Percentiles rank a stretch among this genome's conserved stretches.
Evolutionary conservation across 75 land plant species (phyloP).

Genomic region (Pinus albicaulis): DNA sequence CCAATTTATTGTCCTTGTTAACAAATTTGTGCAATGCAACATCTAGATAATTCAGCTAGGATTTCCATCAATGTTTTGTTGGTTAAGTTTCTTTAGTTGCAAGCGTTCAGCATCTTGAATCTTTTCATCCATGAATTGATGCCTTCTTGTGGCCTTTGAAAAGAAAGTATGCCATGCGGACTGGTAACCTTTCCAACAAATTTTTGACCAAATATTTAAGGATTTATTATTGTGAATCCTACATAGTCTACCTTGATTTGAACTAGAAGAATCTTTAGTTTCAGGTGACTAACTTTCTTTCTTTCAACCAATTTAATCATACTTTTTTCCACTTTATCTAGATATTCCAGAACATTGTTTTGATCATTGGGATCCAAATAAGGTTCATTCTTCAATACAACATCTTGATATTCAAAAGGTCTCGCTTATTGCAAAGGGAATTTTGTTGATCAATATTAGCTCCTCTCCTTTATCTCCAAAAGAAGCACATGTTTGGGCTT

Average conservation of each 20-base stretch:
- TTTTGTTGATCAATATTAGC: no score
- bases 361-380: background rate
- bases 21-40: conserved; percentile 95
- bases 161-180: conserved; percentile 47
- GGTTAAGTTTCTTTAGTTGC: conserved; percentile 94
- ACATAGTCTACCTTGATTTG: conserved; percentile 49
- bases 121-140: conserved; percentile 28
- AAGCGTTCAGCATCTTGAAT: conserved; percentile 72
- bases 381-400: no score
- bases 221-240: conserved; percentile 43
- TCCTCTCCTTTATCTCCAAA: no score
- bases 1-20: conserved; percentile 93
- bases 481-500: no score
- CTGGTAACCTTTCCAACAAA: conserved; percentile 54
- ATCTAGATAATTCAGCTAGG: conserved; percentile 90
- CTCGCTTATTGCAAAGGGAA: no score
- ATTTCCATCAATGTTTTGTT: conserved; percentile 99
- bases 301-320: conserved; percentile 23
- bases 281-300: conserved; percentile 15
- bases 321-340: conserved; percentile 33
- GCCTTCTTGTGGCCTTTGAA: conserved; percentile 35
- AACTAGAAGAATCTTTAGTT: conserved; percentile 31
- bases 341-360: conserved; percentile 33
- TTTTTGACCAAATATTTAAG: conserved; percentile 50
- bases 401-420: no score